Evolutionary conservation across 805 yeast genomes (phyloP).

Genomic region (Candida namnaoensis): DNA sequence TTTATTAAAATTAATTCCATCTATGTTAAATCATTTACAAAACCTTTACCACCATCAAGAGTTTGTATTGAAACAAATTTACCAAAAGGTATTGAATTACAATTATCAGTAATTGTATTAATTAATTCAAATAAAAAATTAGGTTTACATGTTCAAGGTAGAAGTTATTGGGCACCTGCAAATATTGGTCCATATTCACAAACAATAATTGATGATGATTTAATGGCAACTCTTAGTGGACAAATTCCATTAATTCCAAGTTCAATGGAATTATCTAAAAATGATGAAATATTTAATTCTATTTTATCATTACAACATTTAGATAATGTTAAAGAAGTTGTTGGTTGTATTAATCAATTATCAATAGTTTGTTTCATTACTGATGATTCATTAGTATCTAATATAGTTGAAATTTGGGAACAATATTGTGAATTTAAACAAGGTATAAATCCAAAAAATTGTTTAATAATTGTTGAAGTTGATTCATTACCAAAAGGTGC

Average conservation of each 20-base stretch:
- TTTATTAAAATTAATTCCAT: slow-evolving; percentile 55
- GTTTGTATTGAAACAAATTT: slow-evolving; percentile 66
- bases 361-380: slow-evolving; percentile 50
- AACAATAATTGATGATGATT: slow-evolving; percentile 43
- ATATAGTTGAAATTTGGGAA: slow-evolving; percentile 35
- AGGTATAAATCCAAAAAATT: slow-evolving; percentile 16
- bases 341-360: slow-evolving; percentile 35
- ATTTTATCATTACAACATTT: slow-evolving; percentile 70
- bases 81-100: slow-evolving; percentile 29
- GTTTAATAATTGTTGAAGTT: slow-evolving; percentile 45
- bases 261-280: slow-evolving; percentile 41
- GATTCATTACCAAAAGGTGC: slow-evolving; percentile 55
- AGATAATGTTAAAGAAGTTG: slow-evolving; percentile 47
- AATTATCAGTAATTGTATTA: slow-evolving; percentile 53
- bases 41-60: slow-evolving; percentile 79
- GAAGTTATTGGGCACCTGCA: slow-evolving; percentile 98
- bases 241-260: slow-evolving; percentile 83
- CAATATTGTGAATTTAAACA: slow-evolving; percentile 23
- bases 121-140: slow-evolving; percentile 27
- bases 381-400: slow-evolving; percentile 16
- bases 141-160: slow-evolving; percentile 86
- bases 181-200: slow-evolving; percentile 98
- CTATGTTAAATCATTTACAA: slow-evolving; percentile 47
- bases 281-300: slow-evolving; percentile 23
- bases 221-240: slow-evolving; percentile 67